Percentiles rank a stretch among this genome's conserved stretches.
Conservation (phyloP, 441 rosid genomes). For the Populus hybrid region DNA sequence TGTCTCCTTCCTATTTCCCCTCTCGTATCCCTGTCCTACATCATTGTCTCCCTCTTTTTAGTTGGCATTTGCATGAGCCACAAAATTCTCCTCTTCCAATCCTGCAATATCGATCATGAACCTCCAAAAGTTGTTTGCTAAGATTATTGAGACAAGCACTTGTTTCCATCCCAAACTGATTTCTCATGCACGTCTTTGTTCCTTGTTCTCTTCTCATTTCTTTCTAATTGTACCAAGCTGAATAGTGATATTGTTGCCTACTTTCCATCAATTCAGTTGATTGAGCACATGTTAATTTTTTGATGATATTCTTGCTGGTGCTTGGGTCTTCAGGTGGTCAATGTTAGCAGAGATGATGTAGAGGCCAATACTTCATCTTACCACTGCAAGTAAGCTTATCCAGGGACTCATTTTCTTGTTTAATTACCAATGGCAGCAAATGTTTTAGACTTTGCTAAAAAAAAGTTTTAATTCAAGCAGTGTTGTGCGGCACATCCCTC, state of each 20-base stretch:
- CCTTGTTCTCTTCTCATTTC: not conserved
- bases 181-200: not conserved
- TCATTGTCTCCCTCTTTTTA: not conserved
- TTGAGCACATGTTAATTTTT: not conserved
- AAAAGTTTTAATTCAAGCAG: conserved; percentile 35
- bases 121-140: not conserved
- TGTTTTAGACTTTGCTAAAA: not conserved
- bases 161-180: not conserved
- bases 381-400: conserved; percentile 69
- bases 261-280: not conserved
- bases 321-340: conserved; percentile 49
- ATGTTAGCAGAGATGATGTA: conserved; percentile 41
- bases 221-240: not conserved
- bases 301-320: conserved; percentile 12
- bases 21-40: not conserved
- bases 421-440: not conserved
- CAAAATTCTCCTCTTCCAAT: not conserved
- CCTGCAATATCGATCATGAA: not conserved
- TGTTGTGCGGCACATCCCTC: conserved; percentile 51
- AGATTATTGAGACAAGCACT: not conserved
- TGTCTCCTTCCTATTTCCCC: not conserved
- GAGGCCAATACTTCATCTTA: conserved; percentile 79
- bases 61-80: not conserved
- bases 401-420: conserved; percentile 10
- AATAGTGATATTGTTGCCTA: too few relatives aligned